These are phyloP conservation scores for Colletotrichum filicis DNA, from an alignment of 2,329 filamentous ascomycete species.

Conservation along the genomic window DNA sequence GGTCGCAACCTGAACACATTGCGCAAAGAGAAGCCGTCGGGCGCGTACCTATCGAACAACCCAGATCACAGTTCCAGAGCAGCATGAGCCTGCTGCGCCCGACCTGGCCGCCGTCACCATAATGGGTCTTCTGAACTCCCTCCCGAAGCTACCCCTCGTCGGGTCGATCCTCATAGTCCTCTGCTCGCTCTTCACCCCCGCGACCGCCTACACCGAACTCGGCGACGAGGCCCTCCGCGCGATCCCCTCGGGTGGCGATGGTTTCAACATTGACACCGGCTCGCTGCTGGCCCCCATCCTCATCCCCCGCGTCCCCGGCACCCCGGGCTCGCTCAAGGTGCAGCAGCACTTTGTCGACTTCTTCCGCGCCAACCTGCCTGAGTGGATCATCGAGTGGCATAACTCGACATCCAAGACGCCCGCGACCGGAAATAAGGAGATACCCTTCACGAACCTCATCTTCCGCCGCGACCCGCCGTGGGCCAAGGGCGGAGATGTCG, in stretches of 20 bases:
- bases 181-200: constrained; percentile 40
- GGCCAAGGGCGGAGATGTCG: constrained; percentile 77
- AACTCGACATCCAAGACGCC: constrained; percentile 92
- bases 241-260: constrained; percentile 77
- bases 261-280: constrained; percentile 83
- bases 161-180: constrained; percentile 35
- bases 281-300: constrained; percentile 87
- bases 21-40: constrained; percentile 19
- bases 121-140: constrained; percentile 32
- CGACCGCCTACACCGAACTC: constrained; percentile 61
- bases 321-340: constrained; percentile 76
- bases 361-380: constrained; percentile 78
- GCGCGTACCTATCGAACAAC: neutral
- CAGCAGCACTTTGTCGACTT: constrained; percentile 87
- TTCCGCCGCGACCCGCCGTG: constrained; percentile 90
- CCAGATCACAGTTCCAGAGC: neutral
- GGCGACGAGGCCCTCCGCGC: constrained; percentile 79
- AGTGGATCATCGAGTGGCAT: constrained; percentile 85
- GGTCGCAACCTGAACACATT: constrained; percentile 9
- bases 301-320: constrained; percentile 88
- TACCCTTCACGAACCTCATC: constrained; percentile 90
- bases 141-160: constrained; percentile 33
- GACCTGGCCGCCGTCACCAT: constrained; percentile 16
- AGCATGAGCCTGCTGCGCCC: constrained; percentile 31
- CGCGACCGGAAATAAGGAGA: constrained; percentile 72